Conservation (phyloP, 2,329 filamentous ascomycete genomes). For the Simplicillium sp. region DNA sequence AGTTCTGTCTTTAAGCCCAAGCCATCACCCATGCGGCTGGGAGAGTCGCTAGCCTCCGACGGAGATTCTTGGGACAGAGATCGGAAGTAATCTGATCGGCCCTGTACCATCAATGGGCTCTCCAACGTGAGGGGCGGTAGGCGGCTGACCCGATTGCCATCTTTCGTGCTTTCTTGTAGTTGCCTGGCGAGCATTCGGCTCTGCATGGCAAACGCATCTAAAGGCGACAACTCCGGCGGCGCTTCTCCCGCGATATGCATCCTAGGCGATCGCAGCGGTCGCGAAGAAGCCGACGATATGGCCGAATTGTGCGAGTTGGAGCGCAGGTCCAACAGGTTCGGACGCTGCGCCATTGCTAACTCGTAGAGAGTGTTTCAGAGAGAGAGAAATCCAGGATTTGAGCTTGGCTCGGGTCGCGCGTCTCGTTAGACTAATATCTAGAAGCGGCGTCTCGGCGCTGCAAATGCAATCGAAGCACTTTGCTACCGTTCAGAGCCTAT, state of each 20-base stretch:
- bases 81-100: constrained; percentile 73
- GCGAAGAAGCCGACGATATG: constrained; percentile 33
- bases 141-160: constrained; percentile 73
- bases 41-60: constrained; percentile 10
- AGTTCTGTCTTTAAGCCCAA: constrained; percentile 44
- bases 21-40: constrained; percentile 20
- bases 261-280: constrained; percentile 60
- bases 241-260: constrained; percentile 70
- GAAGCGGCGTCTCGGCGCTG: too few relatives aligned
- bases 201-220: constrained; percentile 91
- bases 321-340: constrained; percentile 50
- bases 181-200: constrained; percentile 80
- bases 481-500: too few relatives aligned
- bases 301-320: constrained; percentile 44
- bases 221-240: constrained; percentile 82
- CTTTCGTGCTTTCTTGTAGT: constrained; percentile 67
- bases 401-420: too few relatives aligned
- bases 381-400: neutral
- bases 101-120: constrained; percentile 66
- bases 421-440: too few relatives aligned
- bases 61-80: constrained; percentile 51
- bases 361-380: constrained; percentile 10
- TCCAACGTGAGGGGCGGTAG: constrained; percentile 75
- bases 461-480: too few relatives aligned
- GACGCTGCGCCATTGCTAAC: constrained; percentile 46